These are phyloP conservation scores for Scedosporium boydii DNA, from an alignment of 2,329 filamentous ascomycete genomes.

Conservation along the genomic window DNA sequence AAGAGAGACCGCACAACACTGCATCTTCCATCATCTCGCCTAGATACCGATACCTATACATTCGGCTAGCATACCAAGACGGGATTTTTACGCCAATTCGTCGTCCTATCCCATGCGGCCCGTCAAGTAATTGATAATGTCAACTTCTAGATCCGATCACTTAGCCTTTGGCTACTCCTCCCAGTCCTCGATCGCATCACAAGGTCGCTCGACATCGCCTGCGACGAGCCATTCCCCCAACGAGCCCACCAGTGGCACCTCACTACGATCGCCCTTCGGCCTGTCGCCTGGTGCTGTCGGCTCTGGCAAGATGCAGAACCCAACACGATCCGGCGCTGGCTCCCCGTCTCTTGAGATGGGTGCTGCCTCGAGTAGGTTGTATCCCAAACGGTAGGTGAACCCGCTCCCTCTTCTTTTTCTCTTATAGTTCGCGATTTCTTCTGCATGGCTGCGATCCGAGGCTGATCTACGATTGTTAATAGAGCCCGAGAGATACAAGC, in stretches of 20 bases:
- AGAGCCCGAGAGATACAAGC: conserved; percentile 96
- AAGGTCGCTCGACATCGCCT: conserved; percentile 68
- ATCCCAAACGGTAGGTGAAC: conserved; percentile 75
- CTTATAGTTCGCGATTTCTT: neutral
- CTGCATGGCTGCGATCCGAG: neutral
- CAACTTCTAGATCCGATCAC: conserved; percentile 76
- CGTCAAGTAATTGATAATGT: conserved; percentile 82
- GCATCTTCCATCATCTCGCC: neutral
- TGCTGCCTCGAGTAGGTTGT: conserved; percentile 64
- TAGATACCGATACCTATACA: neutral
- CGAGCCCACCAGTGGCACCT: conserved; percentile 55
- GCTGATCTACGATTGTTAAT: neutral
- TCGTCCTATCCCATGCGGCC: conserved; percentile 28
- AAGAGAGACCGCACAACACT: neutral
- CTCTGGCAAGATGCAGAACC: conserved; percentile 48
- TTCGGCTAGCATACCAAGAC: neutral
- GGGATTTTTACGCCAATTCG: neutral
- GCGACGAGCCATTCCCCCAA: conserved; percentile 72
- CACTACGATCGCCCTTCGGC: conserved; percentile 64
- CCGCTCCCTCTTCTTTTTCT: conserved; percentile 8
- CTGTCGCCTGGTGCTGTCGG: conserved; percentile 53
- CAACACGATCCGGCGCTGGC: conserved; percentile 72
- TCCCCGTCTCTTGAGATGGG: conserved; percentile 90
- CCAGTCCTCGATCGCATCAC: conserved; percentile 46
- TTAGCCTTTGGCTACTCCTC: conserved; percentile 75